A percentile compares a stretch with the other conserved stretches of the same genome.
Evolutionary conservation across 208 protist species (phyloP).

Genomic region (Herpetomonas samuelpessoai): DNA sequence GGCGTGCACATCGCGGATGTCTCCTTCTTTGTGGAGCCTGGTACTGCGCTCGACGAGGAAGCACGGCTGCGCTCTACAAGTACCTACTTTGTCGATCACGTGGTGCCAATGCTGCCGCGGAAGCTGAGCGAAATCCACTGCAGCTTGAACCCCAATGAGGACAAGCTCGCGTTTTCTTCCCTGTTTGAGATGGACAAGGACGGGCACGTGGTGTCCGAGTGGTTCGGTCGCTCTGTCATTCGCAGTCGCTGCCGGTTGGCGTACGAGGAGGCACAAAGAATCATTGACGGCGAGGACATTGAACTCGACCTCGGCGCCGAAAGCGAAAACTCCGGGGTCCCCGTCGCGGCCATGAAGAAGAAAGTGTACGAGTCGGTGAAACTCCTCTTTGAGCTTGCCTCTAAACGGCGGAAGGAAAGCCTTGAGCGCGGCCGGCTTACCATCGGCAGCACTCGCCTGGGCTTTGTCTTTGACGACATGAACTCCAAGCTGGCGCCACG

Average conservation of each 20-base stretch:
- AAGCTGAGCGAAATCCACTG: conserved; percentile 87
- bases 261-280: conserved; percentile 84
- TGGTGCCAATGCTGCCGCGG: conserved; percentile 92
- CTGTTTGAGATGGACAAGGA: conserved; percentile 80
- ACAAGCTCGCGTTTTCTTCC: conserved; percentile 88
- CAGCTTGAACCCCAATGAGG: conserved; percentile 78
- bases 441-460: conserved; percentile 45
- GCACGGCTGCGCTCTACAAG: conserved; percentile 73
- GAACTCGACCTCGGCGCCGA: conserved; percentile 35
- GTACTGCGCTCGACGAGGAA: conserved; percentile 84
- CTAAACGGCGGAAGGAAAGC: conserved; percentile 45
- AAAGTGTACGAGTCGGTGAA: conserved; percentile 52
- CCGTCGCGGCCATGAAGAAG: conserved; percentile 7
- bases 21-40: conserved; percentile 78
- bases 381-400: conserved; percentile 56
- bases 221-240: conserved; percentile 90
- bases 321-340: conserved; percentile 10
- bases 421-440: conserved; percentile 52
- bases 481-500: conserved; percentile 30
- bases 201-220: conserved; percentile 68
- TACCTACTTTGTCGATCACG: conserved; percentile 86
- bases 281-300: conserved; percentile 47
- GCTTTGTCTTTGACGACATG: conserved; percentile 61
- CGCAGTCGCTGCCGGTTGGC: conserved; percentile 78
- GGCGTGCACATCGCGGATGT: conserved; percentile 96